Evolutionary conservation across 1,284 basidiomycete genomes (phyloP), one percentile per base, ranked within the genome.

Genomic region (Puccinia sorghi): DNA sequence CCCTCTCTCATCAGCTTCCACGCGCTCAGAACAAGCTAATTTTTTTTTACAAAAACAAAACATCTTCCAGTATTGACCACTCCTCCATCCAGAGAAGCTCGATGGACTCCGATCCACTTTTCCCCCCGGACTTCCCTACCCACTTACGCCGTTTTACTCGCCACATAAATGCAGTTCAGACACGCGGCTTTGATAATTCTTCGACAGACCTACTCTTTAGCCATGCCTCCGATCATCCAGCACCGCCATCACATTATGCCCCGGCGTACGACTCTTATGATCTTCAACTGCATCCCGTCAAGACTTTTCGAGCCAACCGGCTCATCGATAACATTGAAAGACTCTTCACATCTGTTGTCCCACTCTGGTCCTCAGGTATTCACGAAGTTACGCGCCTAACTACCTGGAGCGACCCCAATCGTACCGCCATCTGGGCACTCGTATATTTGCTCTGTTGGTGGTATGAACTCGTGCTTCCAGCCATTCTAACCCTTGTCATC

Each of bases 221-320:
- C 22, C 37, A n/a, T 46, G 6, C 41, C 13, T 46, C 71, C 27
- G 46, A 72, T 27, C 54, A 72, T n/a, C 71, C 71, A 20, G 8
- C 25, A 48, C 54, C 71, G 20, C 71, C 71, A 6, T 39, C 56
- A n/a, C 32, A 37, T 39, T 56, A 71, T 39, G 69, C 13, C 4
- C 69, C 69, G 37, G 69, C 69, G 22, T 22, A 72, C 41, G 71
- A 72, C 48, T 61, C 54, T 25, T 72, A 72, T 72, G 71, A 72
- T 48, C 71, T 72, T 43, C 50, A 72, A 61, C 32, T 59, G 39
- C 56, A 72, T 59, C 71, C 71, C 56, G 27, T 43, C 39, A 59
- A 15, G 27, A 27, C 56, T 15, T 72, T 57, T 43, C 71, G 71
- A 27, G 56, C 71, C 15, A 43, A 57, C 22, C 39, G 57, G 39